Base-by-base conservation (phyloP, 805 yeast genomes). In the Yamadazyma laniorum region DNA sequence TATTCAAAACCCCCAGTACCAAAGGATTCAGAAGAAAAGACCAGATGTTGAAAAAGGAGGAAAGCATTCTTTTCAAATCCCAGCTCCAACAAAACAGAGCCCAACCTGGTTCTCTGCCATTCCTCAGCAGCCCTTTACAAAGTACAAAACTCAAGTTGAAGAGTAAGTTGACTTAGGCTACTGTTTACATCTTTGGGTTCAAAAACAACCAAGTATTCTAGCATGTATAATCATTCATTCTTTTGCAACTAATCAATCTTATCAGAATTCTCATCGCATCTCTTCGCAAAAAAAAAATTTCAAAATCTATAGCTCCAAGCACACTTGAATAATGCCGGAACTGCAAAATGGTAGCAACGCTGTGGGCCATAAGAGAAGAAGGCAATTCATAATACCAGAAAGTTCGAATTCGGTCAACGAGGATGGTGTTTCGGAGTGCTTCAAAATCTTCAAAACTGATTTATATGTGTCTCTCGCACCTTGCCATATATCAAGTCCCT, bases 401-500 rank as follows among this genome's bases (percentile, higher is more conserved):
- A 63, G 63, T 34, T 50, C 66, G 34, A 74, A 74, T 44, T 61
- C 65, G 6, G 35, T 65, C 16, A 59, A 61, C 42, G 52, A 43
- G 4, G 64, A 70, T 17, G 83, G 83, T 0, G 41, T 76, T 12
- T 75, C 91, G 2, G 77, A 80, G 53, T 84, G 95, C 55, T 87
- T 86, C 66, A 80, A 77, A 49, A 68, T 63, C 29, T 74, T 80
- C 39, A 67, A 74, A 37, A 65, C 84, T 2, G 65, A 78, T 12
- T 58, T 93, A 58, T 88, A 90, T 56, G 80, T 89, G 5, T 88
- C 96, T 6, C 59, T 93, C 37, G 96, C 99, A 4, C 99, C 99
- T 37, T 69, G 79, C 37, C 85, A 82, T 61, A 55, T 80, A 26
- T 67, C 71, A 29, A 67, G 73, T 35, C 95, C 96, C 5, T 56